These are phyloP conservation scores for Paracoccidioides lutzii DNA, from an alignment of 2,329 filamentous ascomycete species.

Conservation along the genomic window DNA sequence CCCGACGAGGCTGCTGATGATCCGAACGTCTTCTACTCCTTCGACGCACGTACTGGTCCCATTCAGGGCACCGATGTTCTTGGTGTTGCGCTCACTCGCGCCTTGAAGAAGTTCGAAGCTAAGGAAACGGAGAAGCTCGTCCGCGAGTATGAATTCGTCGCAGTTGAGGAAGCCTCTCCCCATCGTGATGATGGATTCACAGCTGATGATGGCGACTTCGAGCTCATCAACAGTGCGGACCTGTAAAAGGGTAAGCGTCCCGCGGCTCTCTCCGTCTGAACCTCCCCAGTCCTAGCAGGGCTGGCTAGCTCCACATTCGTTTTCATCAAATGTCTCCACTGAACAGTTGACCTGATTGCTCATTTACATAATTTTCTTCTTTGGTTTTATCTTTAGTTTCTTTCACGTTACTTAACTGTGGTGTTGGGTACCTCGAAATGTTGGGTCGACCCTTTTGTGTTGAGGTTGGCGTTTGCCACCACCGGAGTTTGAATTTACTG, in stretches of 20 bases:
- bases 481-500: too few relatives aligned
- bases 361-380: background rate
- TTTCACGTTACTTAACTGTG: too few relatives aligned
- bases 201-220: slow-evolving; percentile 29
- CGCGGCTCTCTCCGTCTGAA: background rate
- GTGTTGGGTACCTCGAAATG: too few relatives aligned
- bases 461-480: too few relatives aligned
- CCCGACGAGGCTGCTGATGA: slow-evolving; percentile 35
- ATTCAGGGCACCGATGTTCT: slow-evolving; percentile 45
- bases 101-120: slow-evolving; percentile 47
- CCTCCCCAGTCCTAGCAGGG: background rate
- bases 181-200: slow-evolving; percentile 25
- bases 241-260: slow-evolving; percentile 9
- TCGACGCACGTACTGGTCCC: slow-evolving; percentile 38
- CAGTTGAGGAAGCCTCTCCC: slow-evolving; percentile 22
- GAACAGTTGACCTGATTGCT: background rate
- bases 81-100: slow-evolving; percentile 43
- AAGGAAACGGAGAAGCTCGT: slow-evolving; percentile 49
- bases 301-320: background rate
- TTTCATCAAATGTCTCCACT: background rate
- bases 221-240: slow-evolving; percentile 26
- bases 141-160: slow-evolving; percentile 47
- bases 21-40: slow-evolving; percentile 41
- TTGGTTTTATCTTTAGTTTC: background rate
- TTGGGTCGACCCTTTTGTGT: background rate